Evolutionary conservation across 2,329 filamentous ascomycete species (phyloP).

Genomic region (Basipetospora chlamydospora): DNA sequence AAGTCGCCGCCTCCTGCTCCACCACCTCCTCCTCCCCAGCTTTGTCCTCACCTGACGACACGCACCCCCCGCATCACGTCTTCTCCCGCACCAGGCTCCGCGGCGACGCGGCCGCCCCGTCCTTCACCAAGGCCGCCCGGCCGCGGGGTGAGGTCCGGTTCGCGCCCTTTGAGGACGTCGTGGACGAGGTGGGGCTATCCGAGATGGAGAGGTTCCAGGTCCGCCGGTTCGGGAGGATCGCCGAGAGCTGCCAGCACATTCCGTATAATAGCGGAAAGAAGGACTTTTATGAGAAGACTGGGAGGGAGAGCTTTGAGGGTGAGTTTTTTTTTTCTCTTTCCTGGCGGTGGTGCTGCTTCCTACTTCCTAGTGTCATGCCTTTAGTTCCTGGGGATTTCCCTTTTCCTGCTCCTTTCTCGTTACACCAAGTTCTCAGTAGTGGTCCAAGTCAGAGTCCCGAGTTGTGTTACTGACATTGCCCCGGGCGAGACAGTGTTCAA

Average conservation of each 20-base stretch:
- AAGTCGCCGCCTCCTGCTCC: neutral
- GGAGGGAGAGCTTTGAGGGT: conserved; percentile 82
- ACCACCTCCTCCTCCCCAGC: neutral
- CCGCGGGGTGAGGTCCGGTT: conserved; percentile 58
- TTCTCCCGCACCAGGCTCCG: no score
- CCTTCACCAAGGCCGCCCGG: conserved; percentile 44
- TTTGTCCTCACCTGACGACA: neutral
- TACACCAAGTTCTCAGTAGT: no score
- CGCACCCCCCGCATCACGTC: no score
- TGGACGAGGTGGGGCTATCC: conserved; percentile 38
- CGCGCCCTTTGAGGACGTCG: conserved; percentile 54
- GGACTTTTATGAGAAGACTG: conserved; percentile 72
- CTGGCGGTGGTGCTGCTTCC: neutral
- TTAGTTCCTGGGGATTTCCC: no score
- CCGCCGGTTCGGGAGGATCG: conserved; percentile 48
- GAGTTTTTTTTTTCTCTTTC: conserved; percentile 13
- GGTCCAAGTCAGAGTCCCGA: no score
- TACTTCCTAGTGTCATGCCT: no score
- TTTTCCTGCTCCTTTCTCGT: no score
- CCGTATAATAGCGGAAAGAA: conserved; percentile 95
- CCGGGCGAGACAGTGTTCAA: conserved; percentile 63
- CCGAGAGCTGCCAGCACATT: conserved; percentile 56
- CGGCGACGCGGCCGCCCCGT: no score
- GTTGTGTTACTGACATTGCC: no score
- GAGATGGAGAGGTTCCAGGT: conserved; percentile 52